A percentile compares a stretch with the other conserved stretches of the same genome.
These are phyloP conservation scores for Hericium alpestre DNA, from an alignment of 768 basidiomycete species.

Conservation along the genomic window DNA sequence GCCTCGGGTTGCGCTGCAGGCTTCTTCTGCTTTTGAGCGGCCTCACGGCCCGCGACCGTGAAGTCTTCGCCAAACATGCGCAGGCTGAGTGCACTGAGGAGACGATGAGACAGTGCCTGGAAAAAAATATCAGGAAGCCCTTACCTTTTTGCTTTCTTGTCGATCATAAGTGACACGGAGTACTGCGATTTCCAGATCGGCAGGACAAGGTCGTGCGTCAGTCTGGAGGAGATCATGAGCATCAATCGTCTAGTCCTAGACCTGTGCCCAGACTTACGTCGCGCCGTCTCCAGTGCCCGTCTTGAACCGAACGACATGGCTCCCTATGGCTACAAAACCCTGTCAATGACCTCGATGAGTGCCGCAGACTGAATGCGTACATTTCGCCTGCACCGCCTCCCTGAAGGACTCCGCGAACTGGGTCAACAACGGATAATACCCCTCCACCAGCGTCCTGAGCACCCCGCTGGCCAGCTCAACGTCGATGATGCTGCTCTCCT, in stretches of 20 bases:
- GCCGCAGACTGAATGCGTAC: slow-evolving; percentile 26
- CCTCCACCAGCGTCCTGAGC: slow-evolving; percentile 56
- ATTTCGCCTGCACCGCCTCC: slow-evolving; percentile 36
- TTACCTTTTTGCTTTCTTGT: slow-evolving; percentile 93
- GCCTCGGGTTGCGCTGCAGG: neutral
- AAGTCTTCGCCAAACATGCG: slow-evolving; percentile 79
- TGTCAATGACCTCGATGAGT: neutral
- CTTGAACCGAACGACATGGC: slow-evolving; percentile 61
- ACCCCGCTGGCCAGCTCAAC: slow-evolving; percentile 35
- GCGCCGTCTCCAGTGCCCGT: slow-evolving; percentile 41
- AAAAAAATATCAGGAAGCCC: slow-evolving; percentile 2
- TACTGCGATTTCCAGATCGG: slow-evolving; percentile 92
- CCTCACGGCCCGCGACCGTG: slow-evolving; percentile 37
- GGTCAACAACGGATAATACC: slow-evolving; percentile 72
- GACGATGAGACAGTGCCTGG: neutral
- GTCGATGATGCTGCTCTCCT: slow-evolving; percentile 48
- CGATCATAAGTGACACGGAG: slow-evolving; percentile 85
- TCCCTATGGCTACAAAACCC: slow-evolving; percentile 43
- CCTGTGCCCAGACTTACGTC: slow-evolving; percentile 27
- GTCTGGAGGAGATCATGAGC: slow-evolving; percentile 26
- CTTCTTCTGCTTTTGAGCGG: slow-evolving; percentile 18
- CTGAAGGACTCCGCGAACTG: slow-evolving; percentile 54
- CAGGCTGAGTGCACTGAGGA: slow-evolving; percentile 68
- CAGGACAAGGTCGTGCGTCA: slow-evolving; percentile 74
- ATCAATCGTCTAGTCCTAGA: neutral